phyloP scores from a whole-genome alignment of 1,284 basidiomycete species.

The Pseudozyma sp. region DNA sequence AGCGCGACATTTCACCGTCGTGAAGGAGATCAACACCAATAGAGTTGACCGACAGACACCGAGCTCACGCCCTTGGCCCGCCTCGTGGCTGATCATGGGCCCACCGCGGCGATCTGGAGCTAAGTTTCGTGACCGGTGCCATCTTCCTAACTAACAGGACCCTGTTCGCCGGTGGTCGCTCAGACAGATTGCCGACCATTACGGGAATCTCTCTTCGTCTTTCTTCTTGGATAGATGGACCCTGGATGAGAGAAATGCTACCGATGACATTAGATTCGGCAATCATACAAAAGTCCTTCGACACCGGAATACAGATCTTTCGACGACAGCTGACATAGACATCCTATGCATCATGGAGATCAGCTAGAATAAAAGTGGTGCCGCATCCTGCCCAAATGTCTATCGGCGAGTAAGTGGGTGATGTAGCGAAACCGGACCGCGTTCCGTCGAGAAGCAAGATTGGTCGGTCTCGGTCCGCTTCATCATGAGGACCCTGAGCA shows the following conservation, averaged over 20 bases:
- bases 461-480: constrained; percentile 31
- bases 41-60: constrained; percentile 12
- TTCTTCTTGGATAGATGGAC: too few species aligned
- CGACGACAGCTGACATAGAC: not conserved
- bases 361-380: constrained; percentile 44
- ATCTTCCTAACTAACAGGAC: too few species aligned
- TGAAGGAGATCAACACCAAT: too few species aligned
- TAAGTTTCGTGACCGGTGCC: too few species aligned
- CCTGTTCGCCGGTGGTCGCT: too few species aligned
- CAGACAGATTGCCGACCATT: too few species aligned
- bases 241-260: too few species aligned
- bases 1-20: too few species aligned
- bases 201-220: too few species aligned
- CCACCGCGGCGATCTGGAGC: constrained; percentile 2
- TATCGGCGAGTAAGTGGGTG: constrained; percentile 9
- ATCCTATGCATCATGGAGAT: constrained; percentile 8
- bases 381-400: constrained; percentile 49
- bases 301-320: too few species aligned
- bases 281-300: too few species aligned
- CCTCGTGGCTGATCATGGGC: constrained; percentile 1
- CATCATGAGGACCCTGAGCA: constrained; percentile 42
- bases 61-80: constrained; percentile 1
- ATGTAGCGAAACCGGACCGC: constrained; percentile 27
- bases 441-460: constrained; percentile 25
- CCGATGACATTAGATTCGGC: too few species aligned